These are phyloP conservation scores for Aegilops speltoides DNA, from an alignment of 176 grass and related monocot genomes.

Conservation along the genomic window DNA sequence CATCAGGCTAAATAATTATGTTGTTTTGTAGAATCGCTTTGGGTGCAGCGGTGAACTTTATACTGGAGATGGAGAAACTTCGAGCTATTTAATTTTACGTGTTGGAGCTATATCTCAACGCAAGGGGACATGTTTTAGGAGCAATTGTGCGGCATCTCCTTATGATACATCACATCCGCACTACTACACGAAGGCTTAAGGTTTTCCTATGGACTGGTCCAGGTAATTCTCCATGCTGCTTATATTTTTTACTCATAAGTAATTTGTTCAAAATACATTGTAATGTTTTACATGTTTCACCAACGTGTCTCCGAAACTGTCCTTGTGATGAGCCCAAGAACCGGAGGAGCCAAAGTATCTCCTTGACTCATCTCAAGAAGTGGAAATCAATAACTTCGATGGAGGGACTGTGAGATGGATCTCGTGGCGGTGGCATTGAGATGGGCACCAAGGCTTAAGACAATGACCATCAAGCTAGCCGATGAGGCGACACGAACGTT, in stretches of 20 bases:
- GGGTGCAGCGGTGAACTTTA: too few relatives aligned
- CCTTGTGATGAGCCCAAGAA: background rate
- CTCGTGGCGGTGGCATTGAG: background rate
- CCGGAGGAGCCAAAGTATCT: background rate
- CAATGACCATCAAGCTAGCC: background rate
- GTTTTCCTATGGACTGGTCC: background rate
- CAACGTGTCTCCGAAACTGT: background rate
- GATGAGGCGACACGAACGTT: background rate
- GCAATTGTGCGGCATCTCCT: background rate
- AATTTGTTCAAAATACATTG: background rate
- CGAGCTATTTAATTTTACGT: background rate
- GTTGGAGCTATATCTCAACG: background rate
- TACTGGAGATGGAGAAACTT: background rate
- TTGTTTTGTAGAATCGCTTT: too few relatives aligned
- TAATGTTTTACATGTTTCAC: background rate
- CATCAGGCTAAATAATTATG: too few relatives aligned
- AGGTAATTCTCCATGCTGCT: background rate
- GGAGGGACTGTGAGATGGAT: background rate
- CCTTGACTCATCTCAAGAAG: background rate
- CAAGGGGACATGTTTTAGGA: background rate
- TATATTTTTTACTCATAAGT: background rate
- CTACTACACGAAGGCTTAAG: background rate
- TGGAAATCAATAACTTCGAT: background rate
- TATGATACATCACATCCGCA: background rate
- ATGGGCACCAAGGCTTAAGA: background rate